These are phyloP conservation scores for Paramecium primaurelia DNA, from an alignment of 73 alveolate genomes.

Conservation along the genomic window DNA sequence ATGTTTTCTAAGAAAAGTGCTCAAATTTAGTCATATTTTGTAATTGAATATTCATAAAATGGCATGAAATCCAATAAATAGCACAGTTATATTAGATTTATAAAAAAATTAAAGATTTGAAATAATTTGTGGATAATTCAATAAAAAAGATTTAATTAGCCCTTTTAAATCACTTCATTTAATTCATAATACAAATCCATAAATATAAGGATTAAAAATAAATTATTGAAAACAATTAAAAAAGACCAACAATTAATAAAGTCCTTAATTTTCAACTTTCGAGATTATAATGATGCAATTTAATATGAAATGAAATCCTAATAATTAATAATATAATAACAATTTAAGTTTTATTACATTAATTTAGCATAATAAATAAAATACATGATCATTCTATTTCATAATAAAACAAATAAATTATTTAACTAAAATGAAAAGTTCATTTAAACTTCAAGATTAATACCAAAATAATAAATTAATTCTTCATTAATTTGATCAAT, in stretches of 20 bases:
- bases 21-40: not conserved
- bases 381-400: no score
- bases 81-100: not conserved
- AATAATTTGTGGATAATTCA: not conserved
- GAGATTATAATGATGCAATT: no score
- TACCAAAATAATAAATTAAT: no score
- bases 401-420: no score
- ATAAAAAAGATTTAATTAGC: not conserved
- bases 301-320: no score
- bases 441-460: no score
- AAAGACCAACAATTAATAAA: not conserved
- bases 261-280: not conserved
- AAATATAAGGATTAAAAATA: not conserved
- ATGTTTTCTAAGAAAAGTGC: not conserved
- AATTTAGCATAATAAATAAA: no score
- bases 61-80: not conserved
- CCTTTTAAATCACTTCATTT: not conserved
- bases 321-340: no score
- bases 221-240: not conserved
- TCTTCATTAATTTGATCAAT: no score
- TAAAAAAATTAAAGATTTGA: not conserved
- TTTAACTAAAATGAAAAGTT: no score
- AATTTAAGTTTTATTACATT: no score
- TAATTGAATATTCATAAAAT: not conserved
- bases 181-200: not conserved